Base-by-base conservation (phyloP, 345 rosid species). In the Trapa bicornis region DNA sequence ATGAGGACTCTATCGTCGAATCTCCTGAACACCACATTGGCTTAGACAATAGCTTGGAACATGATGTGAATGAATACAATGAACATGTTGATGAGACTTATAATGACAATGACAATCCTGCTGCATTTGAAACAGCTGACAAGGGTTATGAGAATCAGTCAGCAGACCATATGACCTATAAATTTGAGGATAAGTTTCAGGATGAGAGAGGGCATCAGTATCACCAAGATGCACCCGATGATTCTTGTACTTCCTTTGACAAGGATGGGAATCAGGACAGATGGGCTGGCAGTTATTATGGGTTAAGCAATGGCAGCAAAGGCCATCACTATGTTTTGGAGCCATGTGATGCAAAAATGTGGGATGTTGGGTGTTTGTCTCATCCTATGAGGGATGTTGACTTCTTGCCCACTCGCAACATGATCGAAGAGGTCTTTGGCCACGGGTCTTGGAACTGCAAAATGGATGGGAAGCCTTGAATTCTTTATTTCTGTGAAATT, bases 371-470 rank as follows among this genome's bases (percentile, higher is more conserved):
- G 12, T 79, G 70, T 65, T 5, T 70, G 66, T 67, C 61, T 47
- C 68, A 76, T 67, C 72, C 74, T 1, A 71, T 63, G 16, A 73
- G 63, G 41, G 76, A 74, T 47, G 72, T 72, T 45, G 83, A 80
- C 56, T 75, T 85, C 62, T 70, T 82, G 56, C 79, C 89, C 22
- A 82, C 89, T 37, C 74, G 79, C 68, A 77, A 75, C 54, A 71
- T 85, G 85, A 82, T 82, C 32, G 83, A 82, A 68, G 86, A 82
- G 75, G 82, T 82, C 1, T 85, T 82, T 15, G 84, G 86, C n/a
- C 79, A 77, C 37, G 82, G 71, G n/a, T 70, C 88, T 11, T 81
- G 78, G 72, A 71, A 81, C 73, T 43, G 35, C 66, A 65, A 68
- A 68, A 64, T 41, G 65, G 67, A 67, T 35, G 42, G 61, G 57